Evolutionary conservation across 2,329 filamentous ascomycete species (phyloP).

Genomic region (Beauveria caledonica): DNA sequence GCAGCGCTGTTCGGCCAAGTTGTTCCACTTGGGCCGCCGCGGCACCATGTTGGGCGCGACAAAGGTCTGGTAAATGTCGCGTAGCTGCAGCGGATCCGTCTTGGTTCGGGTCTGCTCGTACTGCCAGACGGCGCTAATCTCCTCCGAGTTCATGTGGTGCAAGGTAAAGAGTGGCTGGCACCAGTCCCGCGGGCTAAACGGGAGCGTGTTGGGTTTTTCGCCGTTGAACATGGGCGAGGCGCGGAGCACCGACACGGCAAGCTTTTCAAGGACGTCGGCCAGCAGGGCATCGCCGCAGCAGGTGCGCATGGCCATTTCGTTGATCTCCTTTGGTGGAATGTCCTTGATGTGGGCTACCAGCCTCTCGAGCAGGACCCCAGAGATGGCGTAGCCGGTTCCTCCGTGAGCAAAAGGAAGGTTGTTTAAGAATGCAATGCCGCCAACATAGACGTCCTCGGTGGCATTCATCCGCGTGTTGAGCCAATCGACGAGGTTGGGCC

Average conservation of each 20-base stretch:
- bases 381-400: conserved; percentile 49
- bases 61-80: conserved; percentile 42
- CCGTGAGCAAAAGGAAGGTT: conserved; percentile 46
- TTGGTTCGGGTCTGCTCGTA: conserved; percentile 42
- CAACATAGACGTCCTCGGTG: conserved; percentile 39
- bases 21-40: conserved; percentile 43
- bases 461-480: conserved; percentile 35
- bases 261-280: conserved; percentile 38
- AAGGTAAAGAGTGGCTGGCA: conserved; percentile 50
- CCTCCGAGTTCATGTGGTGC: conserved; percentile 46
- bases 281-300: conserved; percentile 47
- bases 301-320: conserved; percentile 33
- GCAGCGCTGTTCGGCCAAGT: conserved; percentile 39
- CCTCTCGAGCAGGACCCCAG: conserved; percentile 41
- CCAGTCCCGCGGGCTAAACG: conserved; percentile 42
- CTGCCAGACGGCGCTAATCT: conserved; percentile 44
- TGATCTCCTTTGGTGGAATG: conserved; percentile 37
- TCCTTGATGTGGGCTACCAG: conserved; percentile 34
- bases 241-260: conserved; percentile 33
- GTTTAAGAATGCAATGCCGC: conserved; percentile 40
- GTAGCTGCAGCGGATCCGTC: conserved; percentile 34
- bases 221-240: conserved; percentile 47
- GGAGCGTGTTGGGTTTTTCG: conserved; percentile 44
- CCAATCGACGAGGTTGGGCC: conserved; percentile 44
- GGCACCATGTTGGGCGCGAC: conserved; percentile 35